Conservation (phyloP, 2,329 filamentous ascomycete genomes). For the Paracoccidioides brasiliensis region DNA sequence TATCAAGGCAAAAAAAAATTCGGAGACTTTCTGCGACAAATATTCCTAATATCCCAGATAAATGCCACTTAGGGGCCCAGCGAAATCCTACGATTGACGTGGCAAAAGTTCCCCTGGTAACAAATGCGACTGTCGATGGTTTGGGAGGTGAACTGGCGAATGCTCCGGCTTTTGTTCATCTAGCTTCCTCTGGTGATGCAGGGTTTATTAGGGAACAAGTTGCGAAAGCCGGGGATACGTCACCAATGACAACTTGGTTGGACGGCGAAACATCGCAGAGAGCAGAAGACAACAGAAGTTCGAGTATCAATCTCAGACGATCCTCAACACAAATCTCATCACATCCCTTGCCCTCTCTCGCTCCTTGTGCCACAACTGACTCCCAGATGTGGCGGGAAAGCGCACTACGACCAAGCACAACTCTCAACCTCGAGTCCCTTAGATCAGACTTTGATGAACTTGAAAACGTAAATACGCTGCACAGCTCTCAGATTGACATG, state of each 20-base stretch:
- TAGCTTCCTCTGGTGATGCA: neutral
- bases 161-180: neutral
- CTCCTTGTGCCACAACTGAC: neutral
- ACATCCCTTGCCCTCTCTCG: neutral
- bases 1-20: conserved; percentile 33
- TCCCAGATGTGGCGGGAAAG: neutral
- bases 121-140: too few relatives aligned
- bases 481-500: neutral
- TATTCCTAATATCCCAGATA: neutral
- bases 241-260: neutral
- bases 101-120: neutral
- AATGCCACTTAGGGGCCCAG: neutral
- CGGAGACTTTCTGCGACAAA: neutral
- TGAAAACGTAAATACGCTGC: neutral
- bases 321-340: neutral
- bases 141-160: neutral
- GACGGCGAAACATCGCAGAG: neutral
- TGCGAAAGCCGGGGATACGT: neutral
- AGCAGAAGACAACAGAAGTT: neutral
- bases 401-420: neutral
- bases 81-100: neutral
- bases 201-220: neutral
- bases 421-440: neutral
- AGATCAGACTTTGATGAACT: neutral
- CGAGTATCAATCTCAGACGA: neutral